Percentiles rank a stretch among this genome's conserved stretches.
These are phyloP conservation scores for Lolium rigidum DNA, from an alignment of 176 grass and related monocot species.

Conservation along the genomic window DNA sequence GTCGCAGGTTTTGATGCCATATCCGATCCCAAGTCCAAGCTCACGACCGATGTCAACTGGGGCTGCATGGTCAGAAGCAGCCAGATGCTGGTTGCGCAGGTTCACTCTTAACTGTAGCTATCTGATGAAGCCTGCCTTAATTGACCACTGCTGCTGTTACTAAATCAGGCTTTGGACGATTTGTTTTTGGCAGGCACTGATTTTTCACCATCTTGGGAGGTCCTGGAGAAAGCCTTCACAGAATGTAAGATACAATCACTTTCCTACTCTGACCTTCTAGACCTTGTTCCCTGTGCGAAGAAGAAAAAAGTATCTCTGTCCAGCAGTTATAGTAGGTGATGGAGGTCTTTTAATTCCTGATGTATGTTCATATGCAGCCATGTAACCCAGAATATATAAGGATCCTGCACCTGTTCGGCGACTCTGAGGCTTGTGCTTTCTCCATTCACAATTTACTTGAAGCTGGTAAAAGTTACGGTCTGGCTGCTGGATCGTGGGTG, in stretches of 20 bases:
- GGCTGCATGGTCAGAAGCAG: conserved; percentile 99
- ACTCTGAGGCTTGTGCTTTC: conserved; percentile 73
- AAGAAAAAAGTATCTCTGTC: neutral
- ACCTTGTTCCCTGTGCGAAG: neutral
- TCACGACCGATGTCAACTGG: conserved; percentile 88
- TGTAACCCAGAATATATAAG: conserved; percentile 76
- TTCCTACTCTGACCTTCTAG: conserved; percentile 7
- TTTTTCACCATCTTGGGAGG: conserved; percentile 93
- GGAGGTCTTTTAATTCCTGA: conserved; percentile 45
- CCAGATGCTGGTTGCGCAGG: conserved; percentile 98
- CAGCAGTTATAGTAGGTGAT: conserved; percentile 53
- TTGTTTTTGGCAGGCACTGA: conserved; percentile 59
- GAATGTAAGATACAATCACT: conserved; percentile 64
- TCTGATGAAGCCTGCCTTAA: neutral
- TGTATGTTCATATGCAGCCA: conserved; percentile 87
- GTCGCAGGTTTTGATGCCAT: conserved; percentile 75
- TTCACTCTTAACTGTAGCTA: conserved; percentile 17
- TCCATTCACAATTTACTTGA: conserved; percentile 95
- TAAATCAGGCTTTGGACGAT: conserved; percentile 28
- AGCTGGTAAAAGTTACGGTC: conserved; percentile 80
- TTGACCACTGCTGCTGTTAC: neutral
- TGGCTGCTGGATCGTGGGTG: conserved; percentile 90
- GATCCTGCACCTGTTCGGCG: conserved; percentile 83
- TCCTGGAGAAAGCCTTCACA: conserved; percentile 85
- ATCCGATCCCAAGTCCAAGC: conserved; percentile 72